phyloP scores from a whole-genome alignment of 2,329 filamentous ascomycete genomes.

The Knufia petricola region DNA sequence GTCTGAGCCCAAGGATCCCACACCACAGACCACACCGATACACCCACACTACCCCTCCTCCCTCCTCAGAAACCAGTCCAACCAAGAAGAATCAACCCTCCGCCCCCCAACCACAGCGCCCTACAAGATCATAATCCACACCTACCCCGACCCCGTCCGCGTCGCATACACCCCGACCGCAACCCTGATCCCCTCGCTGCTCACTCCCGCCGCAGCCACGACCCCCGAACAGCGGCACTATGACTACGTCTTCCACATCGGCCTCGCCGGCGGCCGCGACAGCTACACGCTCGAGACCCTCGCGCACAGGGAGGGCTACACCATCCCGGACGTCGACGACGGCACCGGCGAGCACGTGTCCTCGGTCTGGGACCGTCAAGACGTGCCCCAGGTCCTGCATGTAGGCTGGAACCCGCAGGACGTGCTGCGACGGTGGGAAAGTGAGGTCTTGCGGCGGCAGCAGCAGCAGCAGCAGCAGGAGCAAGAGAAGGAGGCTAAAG shows the following conservation, averaged over 20 bases:
- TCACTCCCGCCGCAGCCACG: constrained; percentile 37
- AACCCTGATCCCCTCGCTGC: constrained; percentile 53
- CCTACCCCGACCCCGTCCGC: constrained; percentile 57
- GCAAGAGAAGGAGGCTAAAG: too few species aligned
- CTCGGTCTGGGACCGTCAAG: constrained; percentile 45
- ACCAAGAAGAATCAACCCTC: too few species aligned
- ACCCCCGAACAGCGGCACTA: constrained; percentile 28
- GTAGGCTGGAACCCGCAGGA: constrained; percentile 49
- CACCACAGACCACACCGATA: constrained; percentile 27
- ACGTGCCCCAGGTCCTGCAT: constrained; percentile 42
- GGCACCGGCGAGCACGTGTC: constrained; percentile 33
- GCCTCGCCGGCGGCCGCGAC: constrained; percentile 58
- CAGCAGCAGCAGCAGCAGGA: too few species aligned
- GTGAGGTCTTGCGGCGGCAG: background rate
- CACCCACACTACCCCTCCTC: constrained; percentile 26
- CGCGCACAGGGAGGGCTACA: constrained; percentile 64
- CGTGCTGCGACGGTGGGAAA: constrained; percentile 48
- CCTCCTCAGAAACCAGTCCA: background rate
- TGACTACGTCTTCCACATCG: constrained; percentile 67
- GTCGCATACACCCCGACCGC: constrained; percentile 63
- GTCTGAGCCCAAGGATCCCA: constrained; percentile 10
- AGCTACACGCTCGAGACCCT: constrained; percentile 63
- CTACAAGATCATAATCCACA: constrained; percentile 48
- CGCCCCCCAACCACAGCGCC: constrained; percentile 5
- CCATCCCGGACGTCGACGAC: constrained; percentile 59